Conservation (phyloP, 2,329 filamentous ascomycete species). For the Pseudogymnoascus sp. region DNA sequence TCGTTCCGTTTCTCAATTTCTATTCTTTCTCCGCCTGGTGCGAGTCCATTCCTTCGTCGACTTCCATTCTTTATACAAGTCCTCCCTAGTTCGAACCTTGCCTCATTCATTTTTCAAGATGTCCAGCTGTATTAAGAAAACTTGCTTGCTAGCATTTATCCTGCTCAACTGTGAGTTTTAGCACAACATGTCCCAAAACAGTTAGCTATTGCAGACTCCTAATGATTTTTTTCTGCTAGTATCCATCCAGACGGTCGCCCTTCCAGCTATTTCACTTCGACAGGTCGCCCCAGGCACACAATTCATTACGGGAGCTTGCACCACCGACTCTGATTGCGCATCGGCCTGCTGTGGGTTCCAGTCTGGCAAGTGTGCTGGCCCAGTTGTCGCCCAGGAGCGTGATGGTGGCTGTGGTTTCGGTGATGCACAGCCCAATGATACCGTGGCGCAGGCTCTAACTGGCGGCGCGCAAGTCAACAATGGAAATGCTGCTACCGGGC, state of each 20-base stretch:
- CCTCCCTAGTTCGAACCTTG: background rate
- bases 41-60: background rate
- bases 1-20: background rate
- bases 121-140: background rate
- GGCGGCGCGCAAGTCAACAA: constrained; percentile 3
- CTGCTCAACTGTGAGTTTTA: background rate
- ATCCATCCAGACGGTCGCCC: background rate
- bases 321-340: constrained; percentile 14
- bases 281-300: constrained; percentile 12
- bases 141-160: constrained; percentile 1
- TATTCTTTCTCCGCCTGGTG: constrained; percentile 2
- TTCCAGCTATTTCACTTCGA: constrained; percentile 1
- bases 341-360: constrained; percentile 14
- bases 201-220: background rate
- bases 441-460: constrained; percentile 10
- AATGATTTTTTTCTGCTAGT: background rate
- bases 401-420: constrained; percentile 30
- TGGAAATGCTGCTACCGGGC: background rate
- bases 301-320: constrained; percentile 26
- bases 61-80: background rate
- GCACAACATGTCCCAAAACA: background rate
- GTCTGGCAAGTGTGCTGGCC: constrained; percentile 27
- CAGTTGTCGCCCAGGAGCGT: constrained; percentile 26
- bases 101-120: background rate
- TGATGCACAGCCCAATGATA: constrained; percentile 12